Percentiles rank a stretch among this genome's conserved stretches.
Conservation (phyloP, 192 early-diverging fungal species). For the Backusella mclennaniae region DNA sequence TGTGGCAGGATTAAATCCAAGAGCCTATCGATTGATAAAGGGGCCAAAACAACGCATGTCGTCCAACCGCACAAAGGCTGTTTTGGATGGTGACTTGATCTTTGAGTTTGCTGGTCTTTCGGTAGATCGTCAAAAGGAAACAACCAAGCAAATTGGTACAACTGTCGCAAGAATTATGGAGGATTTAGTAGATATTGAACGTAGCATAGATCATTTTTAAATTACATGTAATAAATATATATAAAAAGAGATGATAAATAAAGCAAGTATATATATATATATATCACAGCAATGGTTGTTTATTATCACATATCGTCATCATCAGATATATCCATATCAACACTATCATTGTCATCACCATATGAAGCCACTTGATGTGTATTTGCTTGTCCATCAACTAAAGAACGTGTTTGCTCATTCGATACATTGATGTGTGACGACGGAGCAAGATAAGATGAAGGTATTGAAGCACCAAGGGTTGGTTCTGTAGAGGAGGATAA, state of each 20-base stretch:
- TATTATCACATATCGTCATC: background rate
- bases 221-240: background rate
- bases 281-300: background rate
- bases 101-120: constrained; percentile 70
- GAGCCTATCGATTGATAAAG: constrained; percentile 63
- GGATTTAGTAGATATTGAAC: constrained; percentile 68
- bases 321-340: constrained; percentile 3
- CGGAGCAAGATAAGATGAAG: background rate
- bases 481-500: background rate
- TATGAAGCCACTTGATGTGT: background rate
- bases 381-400: background rate
- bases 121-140: constrained; percentile 70
- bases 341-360: background rate
- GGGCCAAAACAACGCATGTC: constrained; percentile 62
- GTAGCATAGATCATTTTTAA: constrained; percentile 75
- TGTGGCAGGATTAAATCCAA: constrained; percentile 87
- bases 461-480: too few relatives aligned
- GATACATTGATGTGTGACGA: background rate
- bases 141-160: constrained; percentile 89
- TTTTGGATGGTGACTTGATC: constrained; percentile 87
- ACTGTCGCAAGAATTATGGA: constrained; percentile 78
- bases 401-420: background rate
- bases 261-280: too few relatives aligned
- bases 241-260: background rate
- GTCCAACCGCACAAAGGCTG: constrained; percentile 70